A percentile compares a stretch with the other conserved stretches of the same genome.
phyloP scores from a whole-genome alignment of 345 rosid genomes.

The Citrus glauca region DNA sequence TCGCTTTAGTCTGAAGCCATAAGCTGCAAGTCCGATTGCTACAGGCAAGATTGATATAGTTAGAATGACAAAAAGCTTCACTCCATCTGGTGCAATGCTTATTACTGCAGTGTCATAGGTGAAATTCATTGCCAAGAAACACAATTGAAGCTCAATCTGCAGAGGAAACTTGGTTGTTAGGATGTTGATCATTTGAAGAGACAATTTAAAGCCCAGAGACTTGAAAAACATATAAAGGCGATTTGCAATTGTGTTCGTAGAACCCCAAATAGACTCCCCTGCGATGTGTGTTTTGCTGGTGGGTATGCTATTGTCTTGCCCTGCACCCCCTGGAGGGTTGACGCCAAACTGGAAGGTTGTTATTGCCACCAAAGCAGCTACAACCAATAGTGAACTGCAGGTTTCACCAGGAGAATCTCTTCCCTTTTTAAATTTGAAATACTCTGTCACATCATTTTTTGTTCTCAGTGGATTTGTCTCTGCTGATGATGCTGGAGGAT shows the following conservation, averaged over 20 bases:
- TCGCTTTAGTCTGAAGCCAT: background rate
- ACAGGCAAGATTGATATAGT: conserved; percentile 25
- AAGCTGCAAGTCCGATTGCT: background rate
- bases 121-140: conserved; percentile 32
- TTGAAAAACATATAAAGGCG: conserved; percentile 35
- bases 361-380: conserved; percentile 51
- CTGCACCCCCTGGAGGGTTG: conserved; percentile 52
- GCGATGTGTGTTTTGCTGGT: conserved; percentile 21
- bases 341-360: conserved; percentile 48
- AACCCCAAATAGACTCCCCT: conserved; percentile 42
- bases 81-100: conserved; percentile 25
- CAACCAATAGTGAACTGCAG: conserved; percentile 35
- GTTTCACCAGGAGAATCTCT: conserved; percentile 42
- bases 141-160: conserved; percentile 47
- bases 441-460: conserved; percentile 28
- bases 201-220: conserved; percentile 40
- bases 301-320: conserved; percentile 44
- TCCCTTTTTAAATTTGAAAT: conserved; percentile 52
- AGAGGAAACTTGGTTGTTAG: conserved; percentile 50
- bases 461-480: conserved; percentile 15
- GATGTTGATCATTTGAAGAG: conserved; percentile 44
- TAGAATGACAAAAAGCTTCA: conserved; percentile 22
- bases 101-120: conserved; percentile 34
- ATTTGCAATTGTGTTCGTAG: conserved; percentile 16
- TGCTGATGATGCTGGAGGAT: conserved; percentile 7